Conservation (phyloP, 108 stramenopile species). For the Schizochytrium sp. region DNA sequence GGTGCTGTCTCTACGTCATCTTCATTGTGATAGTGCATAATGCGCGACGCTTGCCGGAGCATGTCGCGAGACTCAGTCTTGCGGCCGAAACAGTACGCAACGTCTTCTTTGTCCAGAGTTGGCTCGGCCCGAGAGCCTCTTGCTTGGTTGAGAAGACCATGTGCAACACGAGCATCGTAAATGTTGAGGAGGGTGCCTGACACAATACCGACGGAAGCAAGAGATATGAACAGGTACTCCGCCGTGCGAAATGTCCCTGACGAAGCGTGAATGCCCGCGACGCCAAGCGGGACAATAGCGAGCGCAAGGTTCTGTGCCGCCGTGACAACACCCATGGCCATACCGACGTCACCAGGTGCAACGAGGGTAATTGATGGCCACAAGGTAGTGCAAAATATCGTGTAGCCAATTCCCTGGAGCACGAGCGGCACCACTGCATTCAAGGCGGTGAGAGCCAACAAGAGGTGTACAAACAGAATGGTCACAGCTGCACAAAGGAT, state of each 20-base stretch:
- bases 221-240: neutral
- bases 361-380: constrained; percentile 64
- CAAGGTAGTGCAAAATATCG: constrained; percentile 51
- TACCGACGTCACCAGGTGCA: constrained; percentile 36
- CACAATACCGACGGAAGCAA: constrained; percentile 27
- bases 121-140: no score
- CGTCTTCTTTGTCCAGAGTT: no score
- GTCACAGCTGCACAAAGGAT: constrained; percentile 36
- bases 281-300: constrained; percentile 49
- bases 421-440: constrained; percentile 48
- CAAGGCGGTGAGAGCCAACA: constrained; percentile 24
- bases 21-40: no score
- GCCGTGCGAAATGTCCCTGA: neutral
- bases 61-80: no score
- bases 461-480: constrained; percentile 39
- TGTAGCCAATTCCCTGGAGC: constrained; percentile 54
- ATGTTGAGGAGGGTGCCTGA: constrained; percentile 43
- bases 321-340: constrained; percentile 56
- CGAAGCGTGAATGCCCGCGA: neutral
- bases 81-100: no score
- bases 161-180: constrained; percentile 14
- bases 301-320: constrained; percentile 58
- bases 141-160: neutral
- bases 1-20: no score
- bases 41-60: no score